Evolutionary conservation across 306 rosid species (phyloP).

Genomic region (Acacia confusa): DNA sequence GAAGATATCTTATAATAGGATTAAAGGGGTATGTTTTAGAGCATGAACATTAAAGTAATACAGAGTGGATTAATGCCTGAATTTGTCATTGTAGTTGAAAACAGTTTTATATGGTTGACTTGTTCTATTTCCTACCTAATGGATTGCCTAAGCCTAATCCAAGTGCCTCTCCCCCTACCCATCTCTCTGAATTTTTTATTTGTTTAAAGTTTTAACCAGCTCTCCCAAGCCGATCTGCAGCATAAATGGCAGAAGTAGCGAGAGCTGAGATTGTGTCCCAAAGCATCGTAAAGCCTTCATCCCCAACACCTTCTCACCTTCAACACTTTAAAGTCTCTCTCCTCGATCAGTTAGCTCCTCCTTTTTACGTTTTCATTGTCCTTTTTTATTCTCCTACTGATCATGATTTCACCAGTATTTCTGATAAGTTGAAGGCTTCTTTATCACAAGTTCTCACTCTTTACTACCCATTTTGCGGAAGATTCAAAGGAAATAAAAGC

Average conservation of each 20-base stretch:
- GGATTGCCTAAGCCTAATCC: neutral
- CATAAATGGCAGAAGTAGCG: neutral
- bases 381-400: constrained; percentile 24
- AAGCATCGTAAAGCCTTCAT: constrained; percentile 22
- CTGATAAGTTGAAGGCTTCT: constrained; percentile 6
- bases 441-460: constrained; percentile 30
- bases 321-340: constrained; percentile 28
- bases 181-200: neutral
- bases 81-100: neutral
- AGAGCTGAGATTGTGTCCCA: constrained; percentile 21
- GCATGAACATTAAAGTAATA: neutral
- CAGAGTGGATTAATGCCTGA: neutral
- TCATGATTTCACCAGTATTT: neutral
- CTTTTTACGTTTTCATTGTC: constrained; percentile 16
- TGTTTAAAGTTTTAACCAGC: neutral
- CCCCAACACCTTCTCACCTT: constrained; percentile 32
- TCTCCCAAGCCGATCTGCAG: neutral
- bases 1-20: too few species aligned
- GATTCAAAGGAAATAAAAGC: neutral
- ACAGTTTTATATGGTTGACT: neutral
- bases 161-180: neutral
- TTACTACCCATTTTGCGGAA: constrained; percentile 37
- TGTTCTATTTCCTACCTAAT: neutral
- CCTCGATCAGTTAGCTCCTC: constrained; percentile 34
- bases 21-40: neutral